A percentile compares a stretch with the other conserved stretches of the same genome.
These are phyloP conservation scores for Hanseniaspora pseudoguilliermondii DNA, from an alignment of 805 yeast species.

Conservation along the genomic window DNA sequence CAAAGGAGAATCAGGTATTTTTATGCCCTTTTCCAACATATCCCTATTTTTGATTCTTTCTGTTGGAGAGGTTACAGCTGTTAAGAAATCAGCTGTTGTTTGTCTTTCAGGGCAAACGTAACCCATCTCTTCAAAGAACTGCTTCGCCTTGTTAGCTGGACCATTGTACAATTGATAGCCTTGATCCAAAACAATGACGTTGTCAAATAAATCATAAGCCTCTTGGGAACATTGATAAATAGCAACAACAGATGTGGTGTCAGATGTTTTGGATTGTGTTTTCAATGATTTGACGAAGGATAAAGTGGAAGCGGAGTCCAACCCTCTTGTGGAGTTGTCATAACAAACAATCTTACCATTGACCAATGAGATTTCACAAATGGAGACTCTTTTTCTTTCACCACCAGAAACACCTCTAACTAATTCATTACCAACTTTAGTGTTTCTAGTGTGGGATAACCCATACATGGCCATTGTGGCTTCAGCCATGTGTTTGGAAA, in stretches of 20 bases:
- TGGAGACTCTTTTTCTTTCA: conserved; percentile 73
- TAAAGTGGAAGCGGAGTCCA: conserved; percentile 73
- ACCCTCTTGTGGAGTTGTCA: conserved; percentile 79
- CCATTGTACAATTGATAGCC: conserved; percentile 59
- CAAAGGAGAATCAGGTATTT: conserved; percentile 47
- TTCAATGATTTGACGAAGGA: conserved; percentile 59
- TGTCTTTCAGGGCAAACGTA: conserved; percentile 51
- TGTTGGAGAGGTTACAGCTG: conserved; percentile 54
- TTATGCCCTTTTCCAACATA: conserved; percentile 33
- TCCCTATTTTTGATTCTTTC: conserved; percentile 35
- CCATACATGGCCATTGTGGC: conserved; percentile 48
- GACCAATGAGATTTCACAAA: conserved; percentile 61
- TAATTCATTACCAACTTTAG: conserved; percentile 49
- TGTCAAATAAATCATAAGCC: conserved; percentile 51
- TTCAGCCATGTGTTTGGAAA: conserved; percentile 41
- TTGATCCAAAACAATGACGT: conserved; percentile 45
- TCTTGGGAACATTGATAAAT: conserved; percentile 59
- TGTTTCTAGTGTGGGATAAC: conserved; percentile 44
- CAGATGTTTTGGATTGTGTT: conserved; percentile 42
- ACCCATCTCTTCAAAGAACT: conserved; percentile 53
- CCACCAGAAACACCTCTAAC: conserved; percentile 75
- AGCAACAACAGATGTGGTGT: conserved; percentile 50
- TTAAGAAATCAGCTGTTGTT: conserved; percentile 58
- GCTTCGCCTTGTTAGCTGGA: conserved; percentile 39
- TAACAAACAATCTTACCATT: conserved; percentile 55